Evolutionary conservation across 192 early-diverging fungal genomes (phyloP), one percentile per base, ranked within the genome.

Genomic region (Umbelopsis ramanniana): DNA sequence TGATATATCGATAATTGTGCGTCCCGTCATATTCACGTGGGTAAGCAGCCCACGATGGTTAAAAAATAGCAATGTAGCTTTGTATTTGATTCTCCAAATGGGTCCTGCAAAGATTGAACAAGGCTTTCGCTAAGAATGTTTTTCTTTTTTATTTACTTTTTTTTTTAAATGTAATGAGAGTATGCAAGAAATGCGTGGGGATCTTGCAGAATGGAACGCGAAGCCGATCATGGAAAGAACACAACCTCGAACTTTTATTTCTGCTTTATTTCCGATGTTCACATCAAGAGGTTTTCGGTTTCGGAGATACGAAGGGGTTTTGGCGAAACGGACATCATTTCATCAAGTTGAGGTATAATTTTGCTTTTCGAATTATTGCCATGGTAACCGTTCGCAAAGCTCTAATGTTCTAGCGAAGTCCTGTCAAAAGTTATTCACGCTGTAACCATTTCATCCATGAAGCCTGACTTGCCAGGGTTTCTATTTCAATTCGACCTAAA

Each of bases 141-240:
- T 60, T 60, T 57, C 33, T 10, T 60, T 60, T 63, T 63, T 63
- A 63, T 63, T 63, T 63, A 43, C 6, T 43, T 63, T 17, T 19
- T 12, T 63, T 37, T 63, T 37, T 21, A 50, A 50, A 50, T 29
- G 29, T 29, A 29, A 19, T n/a, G 40, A 43, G 40, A 63, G 35
- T 26, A 1, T 63, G 19, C 26, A 38, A 33, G 29, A 63, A 14
- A 37, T 35, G 26, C 26, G 33, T 6, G 35, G 26, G 57, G 57
- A 63, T 63, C 57, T 63, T 63, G 57, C 57, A 63, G 57, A 63
- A 63, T 63, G 57, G 57, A 63, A 63, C 57, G 57, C 57, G 57
- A 63, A 63, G 33, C 57, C 17, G 57, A 37, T 63, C 33, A 63
- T 63, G 11, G 57, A 63, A 63, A 35, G 57, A 63, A 54, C 26